These are phyloP conservation scores for Wallacemonas sp. DNA, from an alignment of 208 protist species.

Conservation along the genomic window DNA sequence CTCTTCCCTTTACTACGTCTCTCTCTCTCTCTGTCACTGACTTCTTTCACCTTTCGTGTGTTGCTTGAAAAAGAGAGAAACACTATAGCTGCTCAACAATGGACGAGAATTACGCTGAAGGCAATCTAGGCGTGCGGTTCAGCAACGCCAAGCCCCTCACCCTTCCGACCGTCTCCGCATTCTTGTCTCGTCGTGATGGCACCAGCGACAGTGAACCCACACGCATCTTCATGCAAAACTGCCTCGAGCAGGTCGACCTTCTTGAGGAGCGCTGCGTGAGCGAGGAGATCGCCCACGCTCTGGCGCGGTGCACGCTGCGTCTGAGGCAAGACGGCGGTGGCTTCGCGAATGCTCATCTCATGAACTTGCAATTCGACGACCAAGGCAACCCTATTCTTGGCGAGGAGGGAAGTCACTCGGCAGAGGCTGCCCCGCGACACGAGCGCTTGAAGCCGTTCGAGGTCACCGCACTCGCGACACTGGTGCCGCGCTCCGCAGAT, in stretches of 20 bases:
- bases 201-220: slow-evolving; percentile 27
- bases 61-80: neutral
- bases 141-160: slow-evolving; percentile 70
- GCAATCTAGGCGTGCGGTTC: slow-evolving; percentile 73
- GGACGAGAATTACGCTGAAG: slow-evolving; percentile 78
- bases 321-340: slow-evolving; percentile 12
- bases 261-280: slow-evolving; percentile 58
- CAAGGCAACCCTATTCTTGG: slow-evolving; percentile 20
- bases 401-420: neutral
- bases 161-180: slow-evolving; percentile 57
- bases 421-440: neutral
- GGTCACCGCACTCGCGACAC: slow-evolving; percentile 68
- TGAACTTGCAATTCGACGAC: slow-evolving; percentile 29
- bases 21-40: neutral
- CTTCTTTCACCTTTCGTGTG: neutral
- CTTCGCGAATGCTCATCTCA: slow-evolving; percentile 12
- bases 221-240: slow-evolving; percentile 36
- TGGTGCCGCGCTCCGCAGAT: slow-evolving; percentile 58
- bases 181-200: slow-evolving; percentile 36
- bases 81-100: slow-evolving; percentile 21
- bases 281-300: slow-evolving; percentile 16
- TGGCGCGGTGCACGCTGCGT: slow-evolving; percentile 27
- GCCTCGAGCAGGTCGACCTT: slow-evolving; percentile 56
- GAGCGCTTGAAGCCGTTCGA: slow-evolving; percentile 74
- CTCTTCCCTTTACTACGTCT: no score